Percentiles rank a stretch among this genome's conserved stretches.
phyloP scores from a whole-genome alignment of 2,329 filamentous ascomycete genomes.

The Canariomyces notabilis region DNA sequence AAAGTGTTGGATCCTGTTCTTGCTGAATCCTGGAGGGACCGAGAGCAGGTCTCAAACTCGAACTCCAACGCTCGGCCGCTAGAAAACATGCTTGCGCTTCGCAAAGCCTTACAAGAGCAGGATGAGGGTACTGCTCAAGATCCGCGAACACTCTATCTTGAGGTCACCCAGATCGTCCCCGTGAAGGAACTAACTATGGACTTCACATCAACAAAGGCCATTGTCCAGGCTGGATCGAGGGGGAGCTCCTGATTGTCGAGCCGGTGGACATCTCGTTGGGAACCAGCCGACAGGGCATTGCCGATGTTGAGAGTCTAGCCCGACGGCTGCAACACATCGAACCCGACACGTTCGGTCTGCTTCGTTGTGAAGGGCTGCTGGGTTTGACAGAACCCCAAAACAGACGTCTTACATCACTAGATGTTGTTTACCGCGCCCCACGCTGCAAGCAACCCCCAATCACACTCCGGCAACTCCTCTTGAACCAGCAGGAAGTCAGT shows the following conservation, averaged over 20 bases:
- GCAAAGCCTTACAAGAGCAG: not conserved
- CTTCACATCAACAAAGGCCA: not conserved
- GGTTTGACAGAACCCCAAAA: not conserved
- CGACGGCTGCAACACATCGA: slow-evolving; percentile 1
- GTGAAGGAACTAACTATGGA: not conserved
- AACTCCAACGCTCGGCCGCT: not conserved
- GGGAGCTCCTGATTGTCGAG: not conserved
- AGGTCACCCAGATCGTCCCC: not conserved
- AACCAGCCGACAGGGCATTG: not conserved
- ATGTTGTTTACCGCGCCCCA: slow-evolving; percentile 1
- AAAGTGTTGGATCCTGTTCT: slow-evolving; percentile 2
- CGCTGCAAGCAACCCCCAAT: not conserved
- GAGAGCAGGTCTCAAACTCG: not conserved
- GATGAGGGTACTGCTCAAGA: not conserved
- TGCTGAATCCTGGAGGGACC: not conserved
- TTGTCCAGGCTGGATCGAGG: not conserved
- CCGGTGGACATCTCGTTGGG: not conserved
- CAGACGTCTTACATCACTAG: not conserved
- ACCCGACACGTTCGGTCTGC: not conserved
- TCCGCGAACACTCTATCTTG: not conserved
- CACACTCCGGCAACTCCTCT: slow-evolving; percentile 4
- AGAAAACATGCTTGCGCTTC: slow-evolving; percentile 1
- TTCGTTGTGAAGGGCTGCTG: not conserved
- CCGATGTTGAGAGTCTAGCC: not conserved
- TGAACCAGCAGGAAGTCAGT: not conserved